A percentile compares a stretch with the other conserved stretches of the same genome.
phyloP scores from a whole-genome alignment of 176 grass and related monocot genomes.

The Cenchrus purpureus region DNA sequence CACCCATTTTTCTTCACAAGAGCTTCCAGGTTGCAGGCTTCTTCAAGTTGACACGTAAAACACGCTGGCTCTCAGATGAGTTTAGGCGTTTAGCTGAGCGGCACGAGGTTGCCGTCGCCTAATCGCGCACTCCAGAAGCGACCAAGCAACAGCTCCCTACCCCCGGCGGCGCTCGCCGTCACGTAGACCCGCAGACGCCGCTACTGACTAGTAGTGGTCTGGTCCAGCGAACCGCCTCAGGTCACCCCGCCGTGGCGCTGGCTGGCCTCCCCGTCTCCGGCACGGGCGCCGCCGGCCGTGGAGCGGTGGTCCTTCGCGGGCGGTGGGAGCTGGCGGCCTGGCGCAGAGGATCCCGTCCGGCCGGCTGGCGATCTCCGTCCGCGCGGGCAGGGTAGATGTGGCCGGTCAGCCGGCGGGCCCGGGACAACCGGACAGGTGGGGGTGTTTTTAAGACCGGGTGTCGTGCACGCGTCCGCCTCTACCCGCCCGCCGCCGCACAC shows the following conservation, averaged over 20 bases:
- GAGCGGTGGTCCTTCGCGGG: background rate
- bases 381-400: background rate
- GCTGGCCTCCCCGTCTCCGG: slow-evolving; percentile 9
- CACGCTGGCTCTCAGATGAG: background rate
- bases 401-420: slow-evolving; percentile 15
- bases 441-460: background rate
- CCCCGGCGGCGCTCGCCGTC: background rate
- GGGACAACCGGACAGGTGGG: background rate
- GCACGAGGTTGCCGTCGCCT: background rate
- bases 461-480: slow-evolving; percentile 24
- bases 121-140: background rate
- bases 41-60: background rate
- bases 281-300: background rate
- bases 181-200: background rate
- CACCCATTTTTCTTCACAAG: background rate
- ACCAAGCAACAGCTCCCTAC: background rate
- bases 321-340: background rate
- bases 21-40: background rate
- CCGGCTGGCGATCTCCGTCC: background rate
- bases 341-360: background rate
- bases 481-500: background rate
- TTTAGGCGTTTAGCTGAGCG: background rate
- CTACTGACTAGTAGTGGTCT: too few relatives aligned
- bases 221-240: background rate
- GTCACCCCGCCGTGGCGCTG: background rate